Base-by-base conservation (phyloP, 257 asterid species). In the Solanum gandarillasii region DNA sequence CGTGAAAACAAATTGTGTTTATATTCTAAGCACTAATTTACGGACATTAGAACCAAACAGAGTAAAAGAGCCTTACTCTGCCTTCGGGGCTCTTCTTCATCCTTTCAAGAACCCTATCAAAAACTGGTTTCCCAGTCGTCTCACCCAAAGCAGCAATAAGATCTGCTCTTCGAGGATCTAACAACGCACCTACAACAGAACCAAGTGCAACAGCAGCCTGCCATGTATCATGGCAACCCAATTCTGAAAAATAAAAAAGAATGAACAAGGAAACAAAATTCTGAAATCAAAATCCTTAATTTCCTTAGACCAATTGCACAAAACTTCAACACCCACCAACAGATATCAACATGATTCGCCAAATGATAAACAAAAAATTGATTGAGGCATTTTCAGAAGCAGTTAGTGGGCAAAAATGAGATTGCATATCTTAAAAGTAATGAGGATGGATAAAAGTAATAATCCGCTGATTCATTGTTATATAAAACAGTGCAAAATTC, bases 111-210 rank as follows among this genome's bases (percentile, higher is more conserved):
- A 97, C 95, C 90, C 94, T 92, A 87, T 95, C 92, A 71, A 97
- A 97, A 85, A 98, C 98, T 73, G 98, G 98, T 87, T 87, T 92
- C 41, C 99, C 98, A 4, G 98, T 97, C 11, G 98, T 95, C 90
- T 97, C 98, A 41, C 99, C 99, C 39, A 95, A 89, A 4, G 99
- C 98, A 92, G 96, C 98, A 76, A 97, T 95, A 86, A 95, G 91
- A 88, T 97, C 98, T 34, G 98, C 98, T 91, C 98, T 91, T 79
- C 99, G 90, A 5, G 98, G 98, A 90, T 97, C 98, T 91, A 97
- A 75, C 88, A 97, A 86, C 0, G 98, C 97, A 78, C 98, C 99
- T 9, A 95, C 89, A 1, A 98, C 98, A 36, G 99, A 95, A 88
- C 98, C 98, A 90, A 95, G 91, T 38, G 41, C 41, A 38, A 38